Evolutionary conservation across 805 yeast genomes (phyloP).

Genomic region (Saturnispora serradocipensis): DNA sequence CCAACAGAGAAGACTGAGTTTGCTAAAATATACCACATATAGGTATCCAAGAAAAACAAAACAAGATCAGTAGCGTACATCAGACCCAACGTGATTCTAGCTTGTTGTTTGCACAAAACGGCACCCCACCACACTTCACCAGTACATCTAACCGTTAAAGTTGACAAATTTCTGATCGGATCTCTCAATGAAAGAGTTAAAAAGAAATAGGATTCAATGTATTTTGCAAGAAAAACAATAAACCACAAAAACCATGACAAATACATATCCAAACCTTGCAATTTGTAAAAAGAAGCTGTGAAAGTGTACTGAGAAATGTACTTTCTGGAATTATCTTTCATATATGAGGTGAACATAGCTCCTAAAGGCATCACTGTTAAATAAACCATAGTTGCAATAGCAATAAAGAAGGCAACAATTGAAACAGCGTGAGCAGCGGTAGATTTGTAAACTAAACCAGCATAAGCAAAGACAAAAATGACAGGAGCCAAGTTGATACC

Average conservation of each 20-base stretch:
- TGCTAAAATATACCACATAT: constrained; percentile 95
- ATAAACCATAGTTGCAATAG: constrained; percentile 74
- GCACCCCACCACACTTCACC: constrained; percentile 90
- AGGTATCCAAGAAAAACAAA: constrained; percentile 96
- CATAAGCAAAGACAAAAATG: constrained; percentile 75
- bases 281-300: constrained; percentile 80
- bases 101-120: constrained; percentile 73
- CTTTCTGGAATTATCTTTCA: constrained; percentile 77
- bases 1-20: constrained; percentile 95
- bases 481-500: constrained; percentile 75
- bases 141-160: constrained; percentile 82
- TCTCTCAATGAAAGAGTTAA: constrained; percentile 84
- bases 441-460: constrained; percentile 57
- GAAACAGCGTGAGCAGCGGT: constrained; percentile 70
- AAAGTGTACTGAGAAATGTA: constrained; percentile 92
- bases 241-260: constrained; percentile 90
- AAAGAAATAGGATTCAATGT: constrained; percentile 85
- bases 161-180: constrained; percentile 84
- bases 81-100: constrained; percentile 81
- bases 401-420: constrained; percentile 82
- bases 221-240: constrained; percentile 82
- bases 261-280: constrained; percentile 89
- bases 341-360: constrained; percentile 87
- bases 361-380: constrained; percentile 95
- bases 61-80: constrained; percentile 90